These are phyloP conservation scores for Umbellularia californica DNA, from an alignment of 164 flowering plant species.

Conservation along the genomic window DNA sequence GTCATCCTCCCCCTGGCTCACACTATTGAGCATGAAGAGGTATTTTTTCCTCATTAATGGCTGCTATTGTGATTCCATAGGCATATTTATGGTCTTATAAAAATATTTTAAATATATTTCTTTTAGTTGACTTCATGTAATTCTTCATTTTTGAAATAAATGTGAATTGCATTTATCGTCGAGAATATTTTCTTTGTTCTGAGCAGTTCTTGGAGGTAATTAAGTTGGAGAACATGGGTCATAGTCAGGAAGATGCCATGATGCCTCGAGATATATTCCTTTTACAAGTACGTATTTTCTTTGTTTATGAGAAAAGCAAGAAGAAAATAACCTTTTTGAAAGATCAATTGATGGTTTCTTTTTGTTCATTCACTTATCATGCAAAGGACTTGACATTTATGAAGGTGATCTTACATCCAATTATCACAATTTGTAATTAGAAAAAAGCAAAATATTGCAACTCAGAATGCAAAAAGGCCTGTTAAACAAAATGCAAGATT, in stretches of 20 bases:
- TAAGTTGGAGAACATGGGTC: slow-evolving; percentile 66
- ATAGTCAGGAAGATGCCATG: slow-evolving; percentile 63
- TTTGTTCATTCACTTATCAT: too few species aligned
- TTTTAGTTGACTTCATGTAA: too few species aligned
- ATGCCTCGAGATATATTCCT: slow-evolving; percentile 80
- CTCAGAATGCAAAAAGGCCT: too few species aligned
- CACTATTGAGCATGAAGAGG: slow-evolving; percentile 96
- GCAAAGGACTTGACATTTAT: too few species aligned
- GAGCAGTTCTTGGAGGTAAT: slow-evolving; percentile 82
- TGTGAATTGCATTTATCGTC: background rate
- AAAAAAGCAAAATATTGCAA: too few species aligned
- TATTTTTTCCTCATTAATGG: slow-evolving; percentile 7
- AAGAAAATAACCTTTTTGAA: too few species aligned
- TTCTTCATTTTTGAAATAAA: background rate
- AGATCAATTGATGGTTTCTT: background rate
- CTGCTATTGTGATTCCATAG: background rate
- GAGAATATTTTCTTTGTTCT: background rate
- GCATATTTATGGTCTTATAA: background rate
- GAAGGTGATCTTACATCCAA: too few species aligned
- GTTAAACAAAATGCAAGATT: too few species aligned
- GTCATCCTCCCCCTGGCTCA: slow-evolving; percentile 91
- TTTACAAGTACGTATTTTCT: slow-evolving; percentile 54
- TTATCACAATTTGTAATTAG: too few species aligned
- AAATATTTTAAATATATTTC: too few species aligned
- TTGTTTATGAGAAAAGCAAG: too few species aligned